Conservation (phyloP, 2,329 filamentous ascomycete genomes). For the Colletotrichum sp. region DNA sequence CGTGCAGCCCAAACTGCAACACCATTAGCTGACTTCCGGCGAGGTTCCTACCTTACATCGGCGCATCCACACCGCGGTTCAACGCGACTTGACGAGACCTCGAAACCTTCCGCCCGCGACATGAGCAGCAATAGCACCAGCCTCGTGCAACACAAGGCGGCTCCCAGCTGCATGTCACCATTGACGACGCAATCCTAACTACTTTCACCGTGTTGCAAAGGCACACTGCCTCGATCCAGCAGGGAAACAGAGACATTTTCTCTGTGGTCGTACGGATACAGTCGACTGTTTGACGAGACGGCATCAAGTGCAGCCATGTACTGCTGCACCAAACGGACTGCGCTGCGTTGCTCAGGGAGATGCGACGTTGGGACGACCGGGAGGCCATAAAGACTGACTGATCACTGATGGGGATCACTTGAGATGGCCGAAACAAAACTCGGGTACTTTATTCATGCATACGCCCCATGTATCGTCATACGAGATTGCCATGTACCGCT, state of each 20-base stretch:
- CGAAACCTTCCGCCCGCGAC: neutral
- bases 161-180: neutral
- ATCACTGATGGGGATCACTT: constrained; percentile 3
- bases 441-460: constrained; percentile 33
- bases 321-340: neutral
- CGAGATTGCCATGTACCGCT: constrained; percentile 29
- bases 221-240: neutral
- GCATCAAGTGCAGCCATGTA: neutral
- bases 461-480: constrained; percentile 30
- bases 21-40: constrained; percentile 6
- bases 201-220: neutral
- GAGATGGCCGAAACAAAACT: constrained; percentile 8
- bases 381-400: constrained; percentile 3
- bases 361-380: constrained; percentile 14
- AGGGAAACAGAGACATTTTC: neutral
- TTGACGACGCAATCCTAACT: neutral
- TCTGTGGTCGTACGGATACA: neutral
- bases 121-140: neutral
- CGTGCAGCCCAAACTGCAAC: neutral
- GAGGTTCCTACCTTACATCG: neutral
- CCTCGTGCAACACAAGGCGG: neutral
- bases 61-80: neutral
- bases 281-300: neutral
- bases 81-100: neutral
- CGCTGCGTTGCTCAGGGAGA: constrained; percentile 5